A percentile compares a stretch with the other conserved stretches of the same genome.
Conservation (phyloP, 139 green algal genomes). For the Eudorina sp. region DNA sequence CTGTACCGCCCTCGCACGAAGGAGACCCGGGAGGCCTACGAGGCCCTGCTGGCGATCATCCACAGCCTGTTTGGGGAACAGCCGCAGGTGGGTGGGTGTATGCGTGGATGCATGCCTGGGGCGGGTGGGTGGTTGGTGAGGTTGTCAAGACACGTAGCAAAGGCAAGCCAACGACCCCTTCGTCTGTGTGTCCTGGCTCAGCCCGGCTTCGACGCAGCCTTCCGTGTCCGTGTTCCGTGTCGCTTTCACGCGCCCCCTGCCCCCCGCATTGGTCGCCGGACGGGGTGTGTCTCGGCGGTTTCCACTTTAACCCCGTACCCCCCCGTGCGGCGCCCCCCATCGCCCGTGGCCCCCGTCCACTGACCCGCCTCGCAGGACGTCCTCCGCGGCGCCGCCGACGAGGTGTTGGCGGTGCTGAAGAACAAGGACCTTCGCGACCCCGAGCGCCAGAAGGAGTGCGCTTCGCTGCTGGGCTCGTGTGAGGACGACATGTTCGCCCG, state of each 20-base stretch:
- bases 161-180: no score
- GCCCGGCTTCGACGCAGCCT: no score
- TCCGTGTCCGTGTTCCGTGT: no score
- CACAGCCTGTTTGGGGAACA: conserved; percentile 94
- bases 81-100: conserved; percentile 70
- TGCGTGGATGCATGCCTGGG: background rate
- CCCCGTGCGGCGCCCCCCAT: background rate
- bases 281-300: no score
- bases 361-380: conserved; percentile 81
- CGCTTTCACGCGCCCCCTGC: no score
- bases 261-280: no score
- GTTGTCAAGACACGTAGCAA: no score
- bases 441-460: conserved; percentile 56
- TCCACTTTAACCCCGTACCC: background rate
- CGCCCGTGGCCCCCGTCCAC: background rate
- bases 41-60: conserved; percentile 90
- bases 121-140: background rate
- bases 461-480: conserved; percentile 47
- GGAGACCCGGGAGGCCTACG: conserved; percentile 95
- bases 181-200: no score
- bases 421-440: conserved; percentile 72
- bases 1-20: conserved; percentile 76
- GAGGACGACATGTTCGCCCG: conserved; percentile 87
- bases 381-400: conserved; percentile 94
- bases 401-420: conserved; percentile 95